Conservation (phyloP, 2,329 filamentous ascomycete species). For the Fusarium duplospermum region DNA sequence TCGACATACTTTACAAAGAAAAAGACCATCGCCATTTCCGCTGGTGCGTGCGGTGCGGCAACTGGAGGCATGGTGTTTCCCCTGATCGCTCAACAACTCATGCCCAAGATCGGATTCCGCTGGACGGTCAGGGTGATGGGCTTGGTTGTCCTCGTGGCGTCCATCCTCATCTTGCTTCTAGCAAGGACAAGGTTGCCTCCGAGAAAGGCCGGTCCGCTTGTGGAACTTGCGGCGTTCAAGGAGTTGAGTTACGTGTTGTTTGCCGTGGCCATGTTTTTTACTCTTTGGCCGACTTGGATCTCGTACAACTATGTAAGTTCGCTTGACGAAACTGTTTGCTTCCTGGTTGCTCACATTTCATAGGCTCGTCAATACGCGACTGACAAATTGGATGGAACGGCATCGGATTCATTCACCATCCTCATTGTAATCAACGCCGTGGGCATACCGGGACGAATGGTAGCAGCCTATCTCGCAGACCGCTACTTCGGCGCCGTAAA, state of each 20-base stretch:
- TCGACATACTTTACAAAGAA: slow-evolving; percentile 71
- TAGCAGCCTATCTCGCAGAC: slow-evolving; percentile 68
- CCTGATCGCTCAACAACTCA: slow-evolving; percentile 64
- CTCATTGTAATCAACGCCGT: slow-evolving; percentile 70
- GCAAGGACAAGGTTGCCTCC: slow-evolving; percentile 62
- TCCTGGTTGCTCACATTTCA: neutral
- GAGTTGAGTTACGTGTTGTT: slow-evolving; percentile 58
- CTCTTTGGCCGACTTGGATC: slow-evolving; percentile 63
- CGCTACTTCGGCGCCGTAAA: slow-evolving; percentile 65
- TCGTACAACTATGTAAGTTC: slow-evolving; percentile 59
- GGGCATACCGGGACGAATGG: slow-evolving; percentile 65
- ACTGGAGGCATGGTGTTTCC: slow-evolving; percentile 75
- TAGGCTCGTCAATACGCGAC: slow-evolving; percentile 54
- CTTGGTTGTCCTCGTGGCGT: slow-evolving; percentile 65
- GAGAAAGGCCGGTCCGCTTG: slow-evolving; percentile 60
- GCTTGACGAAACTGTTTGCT: neutral
- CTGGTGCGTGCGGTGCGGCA: slow-evolving; percentile 69
- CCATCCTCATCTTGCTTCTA: slow-evolving; percentile 53
- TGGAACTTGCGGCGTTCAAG: slow-evolving; percentile 63
- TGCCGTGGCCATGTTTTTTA: slow-evolving; percentile 50
- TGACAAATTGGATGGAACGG: slow-evolving; percentile 58
- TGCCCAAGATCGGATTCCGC: slow-evolving; percentile 70
- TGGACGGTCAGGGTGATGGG: slow-evolving; percentile 74
- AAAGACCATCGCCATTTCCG: slow-evolving; percentile 69
- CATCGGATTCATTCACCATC: slow-evolving; percentile 65